Base-by-base conservation (phyloP, 371 early-diverging fungal species). In the Actinomortierella wolfii region DNA sequence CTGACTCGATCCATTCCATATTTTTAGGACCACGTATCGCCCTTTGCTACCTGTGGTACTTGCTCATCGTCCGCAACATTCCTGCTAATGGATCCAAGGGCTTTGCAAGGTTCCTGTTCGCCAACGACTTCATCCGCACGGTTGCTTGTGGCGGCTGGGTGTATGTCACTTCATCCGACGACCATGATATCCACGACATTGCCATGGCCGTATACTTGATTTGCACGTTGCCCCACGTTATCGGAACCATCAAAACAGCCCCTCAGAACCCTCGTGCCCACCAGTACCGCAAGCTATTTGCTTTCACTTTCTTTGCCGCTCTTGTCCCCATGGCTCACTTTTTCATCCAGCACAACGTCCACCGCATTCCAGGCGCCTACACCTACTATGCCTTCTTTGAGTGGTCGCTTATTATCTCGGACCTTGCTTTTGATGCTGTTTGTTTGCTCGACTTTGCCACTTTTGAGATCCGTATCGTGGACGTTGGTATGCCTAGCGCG, bases 351-450 rank as follows among this genome's bases (percentile, higher is more conserved):
- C 93, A 93, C 75, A 93, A 93, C 67, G 86, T 91, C 5, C 83
- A 91, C 59, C 69, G 62, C 47, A 79, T 92, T 39, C 83, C 90
- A 46, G 92, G 87, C 63, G 93, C 92, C 13, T 91, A 93, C 61
- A 89, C 91, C 8, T 84, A 80, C 23, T 93, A 93, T 62, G 90
- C 92, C 29, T 89, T 90, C 78, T 91, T 90, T 67, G 93, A 93
- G 64, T 93, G 92, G 93, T 83, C 88, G 14, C 75, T 93, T 39
- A 91, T 93, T 51, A 42, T 89, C 11, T 88, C 90, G 56, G 93
- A 93, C 64, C 86, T 93, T 23, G 83, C 87, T 54, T 93, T 88
- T 65, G 93, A 93, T 66, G 88, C 89, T 40, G 85, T 89, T 13
- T 80, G 87, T 26, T 83, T 83, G 51, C 78, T 83, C 51, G 92